Evolutionary conservation across 164 flowering plant genomes (phyloP).

Genomic region (Buxus sempervirens): DNA sequence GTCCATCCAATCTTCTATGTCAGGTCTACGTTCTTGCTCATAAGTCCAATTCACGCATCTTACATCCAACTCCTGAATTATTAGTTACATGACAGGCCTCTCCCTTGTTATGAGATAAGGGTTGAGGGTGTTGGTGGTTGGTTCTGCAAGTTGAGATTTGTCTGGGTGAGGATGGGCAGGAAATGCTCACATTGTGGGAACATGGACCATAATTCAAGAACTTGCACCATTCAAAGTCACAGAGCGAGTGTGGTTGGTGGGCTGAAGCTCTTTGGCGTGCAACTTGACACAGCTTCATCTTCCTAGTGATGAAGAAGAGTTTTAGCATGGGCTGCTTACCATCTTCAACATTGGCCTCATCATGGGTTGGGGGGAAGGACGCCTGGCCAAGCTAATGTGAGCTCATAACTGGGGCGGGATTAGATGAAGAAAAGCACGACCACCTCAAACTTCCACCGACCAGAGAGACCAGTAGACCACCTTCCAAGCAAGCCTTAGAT

Average conservation of each 20-base stretch:
- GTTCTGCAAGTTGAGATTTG: slow-evolving; percentile 15
- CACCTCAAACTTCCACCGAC: too few relatives aligned
- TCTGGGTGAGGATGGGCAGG: slow-evolving; percentile 56
- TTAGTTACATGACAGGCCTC: slow-evolving; percentile 14
- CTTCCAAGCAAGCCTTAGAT: too few relatives aligned
- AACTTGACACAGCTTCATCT: slow-evolving; percentile 41
- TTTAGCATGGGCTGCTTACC: slow-evolving; percentile 62
- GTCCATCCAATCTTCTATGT: slow-evolving; percentile 44
- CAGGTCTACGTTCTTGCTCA: slow-evolving; percentile 34
- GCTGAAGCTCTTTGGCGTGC: slow-evolving; percentile 74
- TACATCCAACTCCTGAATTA: too few relatives aligned
- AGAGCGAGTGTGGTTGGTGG: slow-evolving; percentile 30
- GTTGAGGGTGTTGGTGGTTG: slow-evolving; percentile 12
- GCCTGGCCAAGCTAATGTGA: too few relatives aligned
- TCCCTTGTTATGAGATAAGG: slow-evolving; percentile 12
- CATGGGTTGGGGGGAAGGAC: too few relatives aligned
- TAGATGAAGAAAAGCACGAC: too few relatives aligned
- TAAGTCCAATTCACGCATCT: slow-evolving; percentile 31
- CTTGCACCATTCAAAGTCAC: slow-evolving; percentile 45
- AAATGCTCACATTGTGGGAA: slow-evolving; percentile 88
- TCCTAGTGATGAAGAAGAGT: slow-evolving; percentile 49
- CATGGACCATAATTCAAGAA: slow-evolving; percentile 80
- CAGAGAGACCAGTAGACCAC: too few relatives aligned
- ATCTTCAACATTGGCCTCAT: slow-evolving; percentile 23
- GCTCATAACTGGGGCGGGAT: too few relatives aligned